Conservation (phyloP, 495 filamentous ascomycete species). For the Penicillium pancosmium region DNA sequence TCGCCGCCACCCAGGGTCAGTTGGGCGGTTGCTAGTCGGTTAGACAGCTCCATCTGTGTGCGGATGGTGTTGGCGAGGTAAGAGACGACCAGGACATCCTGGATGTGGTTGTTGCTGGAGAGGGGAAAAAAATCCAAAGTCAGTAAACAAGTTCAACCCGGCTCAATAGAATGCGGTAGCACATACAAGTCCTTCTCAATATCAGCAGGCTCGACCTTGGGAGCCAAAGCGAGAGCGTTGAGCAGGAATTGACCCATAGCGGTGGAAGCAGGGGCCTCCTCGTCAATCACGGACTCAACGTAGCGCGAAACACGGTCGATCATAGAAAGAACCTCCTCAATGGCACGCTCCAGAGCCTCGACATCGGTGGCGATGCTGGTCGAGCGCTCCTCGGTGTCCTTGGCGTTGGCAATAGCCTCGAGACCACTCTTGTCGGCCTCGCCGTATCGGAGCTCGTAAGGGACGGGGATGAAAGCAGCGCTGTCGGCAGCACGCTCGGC, state of each 20-base stretch:
- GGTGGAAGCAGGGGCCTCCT: constrained; percentile 70
- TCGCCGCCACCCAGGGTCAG: constrained; percentile 65
- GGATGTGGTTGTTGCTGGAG: constrained; percentile 91
- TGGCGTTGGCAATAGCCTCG: constrained; percentile 80
- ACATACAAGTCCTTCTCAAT: constrained; percentile 92
- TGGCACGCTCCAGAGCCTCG: constrained; percentile 77
- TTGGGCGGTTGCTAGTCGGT: constrained; percentile 84
- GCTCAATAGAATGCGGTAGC: not conserved
- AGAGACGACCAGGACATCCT: constrained; percentile 94
- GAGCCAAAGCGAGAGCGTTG: constrained; percentile 86
- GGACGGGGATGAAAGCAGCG: constrained; percentile 94
- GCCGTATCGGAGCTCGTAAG: constrained; percentile 86
- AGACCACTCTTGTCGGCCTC: constrained; percentile 92
- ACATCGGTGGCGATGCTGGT: constrained; percentile 79
- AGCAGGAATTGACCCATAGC: constrained; percentile 93
- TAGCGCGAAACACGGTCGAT: constrained; percentile 88
- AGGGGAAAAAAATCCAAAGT: constrained; percentile 7
- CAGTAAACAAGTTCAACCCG: constrained; percentile 41
- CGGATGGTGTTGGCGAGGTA: constrained; percentile 98
- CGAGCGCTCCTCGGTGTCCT: constrained; percentile 73
- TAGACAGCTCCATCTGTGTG: constrained; percentile 97
- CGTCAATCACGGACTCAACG: constrained; percentile 78
- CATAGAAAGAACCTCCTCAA: constrained; percentile 84
- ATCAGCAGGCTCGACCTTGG: constrained; percentile 85
- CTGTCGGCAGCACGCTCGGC: constrained; percentile 91